These are phyloP conservation scores for Gaultheria prostrata DNA, from an alignment of 148 eudicot species.

Conservation along the genomic window DNA sequence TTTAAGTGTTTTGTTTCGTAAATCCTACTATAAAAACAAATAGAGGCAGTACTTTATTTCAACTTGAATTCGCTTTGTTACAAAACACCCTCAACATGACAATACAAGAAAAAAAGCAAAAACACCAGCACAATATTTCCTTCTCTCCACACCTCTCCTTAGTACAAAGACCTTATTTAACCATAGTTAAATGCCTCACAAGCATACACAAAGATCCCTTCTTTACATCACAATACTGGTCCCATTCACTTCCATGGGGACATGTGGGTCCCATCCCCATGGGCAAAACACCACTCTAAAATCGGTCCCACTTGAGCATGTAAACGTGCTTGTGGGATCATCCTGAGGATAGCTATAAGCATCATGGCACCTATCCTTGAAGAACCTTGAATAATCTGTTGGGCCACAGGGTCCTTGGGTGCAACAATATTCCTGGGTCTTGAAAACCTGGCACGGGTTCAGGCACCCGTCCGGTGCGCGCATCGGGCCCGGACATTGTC, in stretches of 20 bases:
- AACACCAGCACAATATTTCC: background rate
- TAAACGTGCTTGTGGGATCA: constrained; percentile 40
- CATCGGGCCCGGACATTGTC: constrained; percentile 25
- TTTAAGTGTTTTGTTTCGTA: too few relatives aligned
- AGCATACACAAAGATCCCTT: background rate
- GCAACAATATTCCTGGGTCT: constrained; percentile 35
- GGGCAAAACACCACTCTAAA: constrained; percentile 48
- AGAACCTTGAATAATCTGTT: constrained; percentile 27
- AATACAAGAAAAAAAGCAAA: background rate
- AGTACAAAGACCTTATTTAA: background rate
- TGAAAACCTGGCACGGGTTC: constrained; percentile 40
- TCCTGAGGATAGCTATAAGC: constrained; percentile 55
- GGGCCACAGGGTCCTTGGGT: constrained; percentile 23
- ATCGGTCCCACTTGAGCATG: constrained; percentile 42
- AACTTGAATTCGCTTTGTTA: background rate
- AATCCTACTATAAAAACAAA: too few relatives aligned
- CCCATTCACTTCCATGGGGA: background rate
- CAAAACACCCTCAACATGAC: background rate
- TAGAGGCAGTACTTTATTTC: background rate
- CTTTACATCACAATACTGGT: background rate
- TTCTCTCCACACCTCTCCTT: background rate
- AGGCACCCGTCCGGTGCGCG: constrained; percentile 27
- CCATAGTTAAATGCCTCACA: background rate
- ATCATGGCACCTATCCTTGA: constrained; percentile 31
- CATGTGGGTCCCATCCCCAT: constrained; percentile 3